Evolutionary conservation across 2,329 filamentous ascomycete genomes (phyloP).

Genomic region (Daldinia sp.): DNA sequence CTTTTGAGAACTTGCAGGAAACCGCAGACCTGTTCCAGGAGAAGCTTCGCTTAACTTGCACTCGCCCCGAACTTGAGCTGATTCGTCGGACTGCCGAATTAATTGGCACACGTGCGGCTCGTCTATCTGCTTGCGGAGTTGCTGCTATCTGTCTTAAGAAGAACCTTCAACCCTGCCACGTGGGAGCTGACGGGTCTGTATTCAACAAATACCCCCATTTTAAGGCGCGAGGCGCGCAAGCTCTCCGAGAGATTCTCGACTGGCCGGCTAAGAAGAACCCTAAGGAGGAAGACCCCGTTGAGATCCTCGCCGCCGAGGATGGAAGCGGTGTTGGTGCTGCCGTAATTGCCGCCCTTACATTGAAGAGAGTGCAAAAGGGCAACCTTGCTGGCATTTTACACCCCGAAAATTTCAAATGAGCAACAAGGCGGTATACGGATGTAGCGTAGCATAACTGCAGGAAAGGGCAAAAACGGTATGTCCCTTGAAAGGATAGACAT

Average conservation of each 20-base stretch:
- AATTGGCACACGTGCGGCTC: conserved; percentile 93
- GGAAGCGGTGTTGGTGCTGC: conserved; percentile 97
- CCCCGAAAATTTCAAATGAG: conserved; percentile 70
- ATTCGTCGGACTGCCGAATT: conserved; percentile 90
- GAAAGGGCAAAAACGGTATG: conserved; percentile 19
- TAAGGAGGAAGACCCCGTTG: conserved; percentile 86
- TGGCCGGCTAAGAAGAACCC: conserved; percentile 79
- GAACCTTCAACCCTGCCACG: conserved; percentile 86
- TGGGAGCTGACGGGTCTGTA: conserved; percentile 95
- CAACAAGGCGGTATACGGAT: conserved; percentile 14
- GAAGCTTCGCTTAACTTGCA: conserved; percentile 78
- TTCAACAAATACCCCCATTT: conserved; percentile 99
- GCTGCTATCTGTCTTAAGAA: conserved; percentile 98
- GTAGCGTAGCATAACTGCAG: conserved; percentile 31
- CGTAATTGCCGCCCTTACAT: conserved; percentile 82
- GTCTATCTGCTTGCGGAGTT: conserved; percentile 93
- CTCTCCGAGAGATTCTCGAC: conserved; percentile 94
- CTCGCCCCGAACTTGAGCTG: conserved; percentile 85
- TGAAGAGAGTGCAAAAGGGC: conserved; percentile 72
- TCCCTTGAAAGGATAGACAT: conserved; percentile 45
- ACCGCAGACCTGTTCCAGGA: conserved; percentile 84
- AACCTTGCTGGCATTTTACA: conserved; percentile 74
- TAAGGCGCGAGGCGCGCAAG: conserved; percentile 89
- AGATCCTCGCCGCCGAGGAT: conserved; percentile 91
- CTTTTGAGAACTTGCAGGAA: conserved; percentile 94